Evolutionary conservation across 495 filamentous ascomycete species (phyloP).

Genomic region (Echria macrotheca): DNA sequence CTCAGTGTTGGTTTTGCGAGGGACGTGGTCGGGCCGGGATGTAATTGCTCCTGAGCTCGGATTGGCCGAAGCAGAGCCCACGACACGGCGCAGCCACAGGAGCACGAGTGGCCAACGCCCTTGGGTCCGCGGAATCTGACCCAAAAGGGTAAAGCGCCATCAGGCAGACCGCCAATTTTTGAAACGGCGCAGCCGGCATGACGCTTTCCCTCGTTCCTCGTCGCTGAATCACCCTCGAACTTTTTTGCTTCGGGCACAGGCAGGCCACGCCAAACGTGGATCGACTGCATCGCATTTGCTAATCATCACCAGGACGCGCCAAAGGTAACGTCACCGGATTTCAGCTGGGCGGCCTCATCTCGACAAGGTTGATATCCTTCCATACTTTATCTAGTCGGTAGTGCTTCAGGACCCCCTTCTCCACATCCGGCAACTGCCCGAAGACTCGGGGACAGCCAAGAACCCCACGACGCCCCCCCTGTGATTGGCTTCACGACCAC

Average conservation of each 20-base stretch:
- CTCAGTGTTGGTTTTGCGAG: too few species aligned
- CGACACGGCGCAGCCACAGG: neutral
- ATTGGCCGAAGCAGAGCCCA: neutral
- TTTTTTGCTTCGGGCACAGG: neutral
- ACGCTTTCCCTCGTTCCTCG: too few species aligned
- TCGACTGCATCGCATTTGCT: neutral
- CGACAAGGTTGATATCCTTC: neutral
- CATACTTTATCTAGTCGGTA: neutral
- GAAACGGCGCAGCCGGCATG: too few species aligned
- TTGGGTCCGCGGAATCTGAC: slow-evolving; percentile 1
- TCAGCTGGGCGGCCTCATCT: neutral
- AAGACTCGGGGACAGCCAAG: too few species aligned
- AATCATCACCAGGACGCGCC: neutral
- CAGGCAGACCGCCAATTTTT: neutral
- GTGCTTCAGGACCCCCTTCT: too few species aligned
- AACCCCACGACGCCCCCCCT: too few species aligned
- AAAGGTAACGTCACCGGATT: neutral
- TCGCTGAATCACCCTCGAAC: too few species aligned
- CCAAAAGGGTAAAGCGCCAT: neutral
- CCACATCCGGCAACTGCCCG: too few species aligned
- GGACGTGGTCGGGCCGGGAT: neutral
- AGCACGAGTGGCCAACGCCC: neutral
- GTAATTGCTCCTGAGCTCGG: neutral
- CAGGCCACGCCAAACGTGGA: too few species aligned
- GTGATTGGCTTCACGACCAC: neutral